phyloP scores from a whole-genome alignment of 495 filamentous ascomycete genomes.

The Xylaria venustula region DNA sequence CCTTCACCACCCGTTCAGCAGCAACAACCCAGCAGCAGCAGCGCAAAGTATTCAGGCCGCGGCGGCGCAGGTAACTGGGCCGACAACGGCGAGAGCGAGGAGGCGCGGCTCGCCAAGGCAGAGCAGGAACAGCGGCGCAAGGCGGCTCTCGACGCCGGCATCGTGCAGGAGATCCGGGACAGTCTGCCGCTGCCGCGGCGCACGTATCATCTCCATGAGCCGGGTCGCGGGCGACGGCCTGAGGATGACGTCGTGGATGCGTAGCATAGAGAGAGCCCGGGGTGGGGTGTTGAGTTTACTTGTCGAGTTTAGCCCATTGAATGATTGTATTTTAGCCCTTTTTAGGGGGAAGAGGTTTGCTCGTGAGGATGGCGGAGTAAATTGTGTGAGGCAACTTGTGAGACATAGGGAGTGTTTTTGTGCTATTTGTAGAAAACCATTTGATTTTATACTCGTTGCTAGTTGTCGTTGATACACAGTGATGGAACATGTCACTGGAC shows the following conservation, averaged over 20 bases:
- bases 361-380: too few relatives aligned
- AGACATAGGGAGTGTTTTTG: too few relatives aligned
- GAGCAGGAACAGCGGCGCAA: constrained; percentile 23
- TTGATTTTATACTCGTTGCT: too few relatives aligned
- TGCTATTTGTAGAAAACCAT: too few relatives aligned
- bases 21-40: neutral
- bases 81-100: constrained; percentile 25
- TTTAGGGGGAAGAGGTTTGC: too few relatives aligned
- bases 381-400: too few relatives aligned
- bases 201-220: constrained; percentile 29
- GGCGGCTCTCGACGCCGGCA: constrained; percentile 28
- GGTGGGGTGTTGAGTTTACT: neutral
- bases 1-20: neutral
- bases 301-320: too few relatives aligned
- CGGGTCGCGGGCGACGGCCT: constrained; percentile 23
- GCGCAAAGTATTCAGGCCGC: constrained; percentile 38
- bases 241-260: neutral
- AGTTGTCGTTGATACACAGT: too few relatives aligned
- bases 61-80: constrained; percentile 62
- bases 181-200: constrained; percentile 25
- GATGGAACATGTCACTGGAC: too few relatives aligned
- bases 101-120: constrained; percentile 34
- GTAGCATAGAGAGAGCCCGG: neutral
- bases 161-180: constrained; percentile 24
- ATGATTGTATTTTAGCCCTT: too few relatives aligned